Evolutionary conservation across 805 yeast species (phyloP).

Genomic region (Sporopachydermia lactativora): DNA sequence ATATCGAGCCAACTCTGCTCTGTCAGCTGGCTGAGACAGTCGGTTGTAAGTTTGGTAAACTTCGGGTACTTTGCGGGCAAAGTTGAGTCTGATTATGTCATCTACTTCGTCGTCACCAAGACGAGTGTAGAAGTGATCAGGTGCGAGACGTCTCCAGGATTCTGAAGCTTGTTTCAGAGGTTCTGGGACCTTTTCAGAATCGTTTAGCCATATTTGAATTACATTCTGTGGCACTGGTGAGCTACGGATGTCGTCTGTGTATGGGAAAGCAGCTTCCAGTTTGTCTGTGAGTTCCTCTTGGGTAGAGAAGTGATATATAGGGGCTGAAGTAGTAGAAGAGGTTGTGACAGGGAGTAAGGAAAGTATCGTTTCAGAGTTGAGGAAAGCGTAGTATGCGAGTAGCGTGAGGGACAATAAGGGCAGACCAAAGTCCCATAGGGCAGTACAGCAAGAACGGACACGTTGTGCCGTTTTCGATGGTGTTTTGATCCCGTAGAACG

Average conservation of each 20-base stretch:
- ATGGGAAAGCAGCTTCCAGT: neutral
- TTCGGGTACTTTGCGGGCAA: slow-evolving; percentile 6
- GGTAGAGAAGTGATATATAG: too few relatives aligned
- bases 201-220: neutral
- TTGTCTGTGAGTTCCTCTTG: neutral
- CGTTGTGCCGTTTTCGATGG: neutral
- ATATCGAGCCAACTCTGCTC: slow-evolving; percentile 10
- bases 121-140: neutral
- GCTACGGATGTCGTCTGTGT: neutral
- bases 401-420: neutral
- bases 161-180: neutral
- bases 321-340: too few relatives aligned
- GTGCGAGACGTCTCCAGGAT: neutral
- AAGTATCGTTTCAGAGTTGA: neutral
- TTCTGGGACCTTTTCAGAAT: neutral
- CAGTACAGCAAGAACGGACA: neutral
- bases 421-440: neutral
- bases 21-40: slow-evolving; percentile 7
- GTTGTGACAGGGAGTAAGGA: neutral
- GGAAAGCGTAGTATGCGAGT: neutral
- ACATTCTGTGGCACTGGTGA: slow-evolving; percentile 1
- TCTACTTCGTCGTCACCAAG: neutral
- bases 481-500: neutral
- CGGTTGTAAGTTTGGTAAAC: slow-evolving; percentile 7
- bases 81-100: neutral